Evolutionary conservation across 345 rosid species (phyloP).

Genomic region (Salix dunnii): DNA sequence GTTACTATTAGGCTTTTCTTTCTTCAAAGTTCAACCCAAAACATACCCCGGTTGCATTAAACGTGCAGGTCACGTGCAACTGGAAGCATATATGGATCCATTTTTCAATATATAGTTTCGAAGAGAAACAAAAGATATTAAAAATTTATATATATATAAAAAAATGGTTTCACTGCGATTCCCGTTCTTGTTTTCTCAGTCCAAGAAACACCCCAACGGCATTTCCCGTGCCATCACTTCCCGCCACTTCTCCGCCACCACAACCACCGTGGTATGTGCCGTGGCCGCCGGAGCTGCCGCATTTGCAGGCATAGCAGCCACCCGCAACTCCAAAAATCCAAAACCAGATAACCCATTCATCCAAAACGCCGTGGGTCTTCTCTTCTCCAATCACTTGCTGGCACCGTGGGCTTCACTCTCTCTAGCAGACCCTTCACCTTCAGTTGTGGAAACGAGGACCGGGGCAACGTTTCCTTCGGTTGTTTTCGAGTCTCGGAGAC

Average conservation of each 20-base stretch:
- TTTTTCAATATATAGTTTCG: no score
- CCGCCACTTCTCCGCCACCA: conserved; percentile 29
- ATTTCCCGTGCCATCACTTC: conserved; percentile 27
- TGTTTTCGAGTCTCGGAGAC: conserved; percentile 46
- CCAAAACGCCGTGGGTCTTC: conserved; percentile 32
- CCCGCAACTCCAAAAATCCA: conserved; percentile 20
- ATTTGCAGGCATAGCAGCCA: conserved; percentile 40
- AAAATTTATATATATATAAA: background rate
- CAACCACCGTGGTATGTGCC: conserved; percentile 25
- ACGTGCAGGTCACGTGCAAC: conserved; percentile 1
- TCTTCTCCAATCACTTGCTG: conserved; percentile 31
- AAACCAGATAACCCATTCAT: conserved; percentile 28
- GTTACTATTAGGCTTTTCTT: background rate
- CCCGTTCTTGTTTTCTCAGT: conserved; percentile 84
- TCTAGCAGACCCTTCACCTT: conserved; percentile 52
- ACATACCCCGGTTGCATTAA: background rate
- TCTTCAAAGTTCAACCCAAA: background rate
- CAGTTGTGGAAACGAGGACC: conserved; percentile 57
- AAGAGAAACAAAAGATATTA: background rate
- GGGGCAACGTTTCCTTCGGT: conserved; percentile 63
- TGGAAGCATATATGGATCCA: no score
- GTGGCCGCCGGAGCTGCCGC: conserved; percentile 40
- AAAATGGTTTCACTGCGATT: conserved; percentile 71
- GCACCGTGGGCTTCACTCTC: conserved; percentile 62
- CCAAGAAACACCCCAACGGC: conserved; percentile 24